A percentile compares a stretch with the other conserved stretches of the same genome.
phyloP scores from a whole-genome alignment of 23 red algal genomes.

The Gracilaria vermiculophylla region DNA sequence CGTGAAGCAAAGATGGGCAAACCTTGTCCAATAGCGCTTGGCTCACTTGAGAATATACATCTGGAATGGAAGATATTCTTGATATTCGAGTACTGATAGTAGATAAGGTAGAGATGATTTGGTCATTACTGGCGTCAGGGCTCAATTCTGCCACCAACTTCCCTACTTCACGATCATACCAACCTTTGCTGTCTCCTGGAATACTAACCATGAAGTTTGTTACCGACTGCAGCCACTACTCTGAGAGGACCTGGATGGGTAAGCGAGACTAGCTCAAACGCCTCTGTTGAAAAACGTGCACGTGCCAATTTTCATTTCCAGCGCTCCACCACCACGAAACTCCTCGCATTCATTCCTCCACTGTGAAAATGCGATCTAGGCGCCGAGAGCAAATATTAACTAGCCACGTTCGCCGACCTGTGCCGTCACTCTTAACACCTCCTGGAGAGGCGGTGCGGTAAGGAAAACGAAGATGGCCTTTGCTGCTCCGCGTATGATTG shows the following conservation, averaged over 20 bases:
- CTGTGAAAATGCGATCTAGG: not conserved
- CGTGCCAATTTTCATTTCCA: not conserved
- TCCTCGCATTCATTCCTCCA: not conserved
- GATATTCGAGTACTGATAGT: not conserved
- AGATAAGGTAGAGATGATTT: not conserved
- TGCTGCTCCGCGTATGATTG: not conserved
- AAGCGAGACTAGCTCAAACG: too few species aligned
- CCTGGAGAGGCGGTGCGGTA: not conserved
- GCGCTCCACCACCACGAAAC: not conserved
- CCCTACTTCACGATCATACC: not conserved
- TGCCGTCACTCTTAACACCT: not conserved
- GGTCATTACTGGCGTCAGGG: not conserved
- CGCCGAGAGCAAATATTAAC: too few species aligned
- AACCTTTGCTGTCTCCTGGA: not conserved
- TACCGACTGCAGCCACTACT: not conserved
- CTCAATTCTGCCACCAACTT: not conserved
- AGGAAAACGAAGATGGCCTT: not conserved
- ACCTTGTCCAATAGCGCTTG: conserved; percentile 11
- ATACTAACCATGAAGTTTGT: not conserved
- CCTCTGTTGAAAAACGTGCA: not conserved
- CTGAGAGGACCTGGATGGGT: too few species aligned
- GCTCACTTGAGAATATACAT: not conserved
- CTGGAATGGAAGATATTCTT: conserved; percentile 1
- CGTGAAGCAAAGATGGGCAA: not conserved
- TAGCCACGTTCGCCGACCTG: too few species aligned